Conservation (phyloP, 345 rosid genomes). For the Firmiana major region DNA sequence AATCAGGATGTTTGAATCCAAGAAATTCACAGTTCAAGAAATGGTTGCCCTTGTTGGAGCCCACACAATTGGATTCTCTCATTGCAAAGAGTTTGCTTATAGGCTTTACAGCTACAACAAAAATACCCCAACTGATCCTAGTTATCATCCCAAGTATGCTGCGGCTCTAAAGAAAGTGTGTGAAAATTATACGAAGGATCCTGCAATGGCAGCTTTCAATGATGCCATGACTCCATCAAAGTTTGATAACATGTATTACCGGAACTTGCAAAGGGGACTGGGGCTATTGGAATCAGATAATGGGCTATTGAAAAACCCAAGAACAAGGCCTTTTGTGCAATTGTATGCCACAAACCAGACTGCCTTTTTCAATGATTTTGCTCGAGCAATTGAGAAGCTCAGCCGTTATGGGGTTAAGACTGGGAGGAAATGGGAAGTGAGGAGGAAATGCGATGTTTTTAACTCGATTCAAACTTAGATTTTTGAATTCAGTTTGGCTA, state of each 20-base stretch:
- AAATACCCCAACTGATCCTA: constrained; percentile 49
- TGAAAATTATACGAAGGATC: constrained; percentile 41
- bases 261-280: constrained; percentile 73
- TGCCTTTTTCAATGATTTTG: constrained; percentile 64
- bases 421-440: no score
- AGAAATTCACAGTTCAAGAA: constrained; percentile 57
- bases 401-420: constrained; percentile 40
- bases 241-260: constrained; percentile 74
- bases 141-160: constrained; percentile 42
- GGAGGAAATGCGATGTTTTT: background rate
- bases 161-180: constrained; percentile 56
- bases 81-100: constrained; percentile 65
- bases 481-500: background rate
- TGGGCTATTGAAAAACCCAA: constrained; percentile 44
- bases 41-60: constrained; percentile 85
- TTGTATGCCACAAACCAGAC: constrained; percentile 59
- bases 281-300: constrained; percentile 74
- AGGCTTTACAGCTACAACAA: constrained; percentile 18
- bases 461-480: constrained; percentile 27
- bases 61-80: constrained; percentile 87
- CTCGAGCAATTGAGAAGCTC: constrained; percentile 69
- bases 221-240: constrained; percentile 81
- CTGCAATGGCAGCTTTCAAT: constrained; percentile 71
- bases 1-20: constrained; percentile 38
- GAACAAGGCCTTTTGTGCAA: constrained; percentile 55